These are phyloP conservation scores for Artomyces pyxidatus DNA, from an alignment of 768 basidiomycete genomes.

Conservation along the genomic window DNA sequence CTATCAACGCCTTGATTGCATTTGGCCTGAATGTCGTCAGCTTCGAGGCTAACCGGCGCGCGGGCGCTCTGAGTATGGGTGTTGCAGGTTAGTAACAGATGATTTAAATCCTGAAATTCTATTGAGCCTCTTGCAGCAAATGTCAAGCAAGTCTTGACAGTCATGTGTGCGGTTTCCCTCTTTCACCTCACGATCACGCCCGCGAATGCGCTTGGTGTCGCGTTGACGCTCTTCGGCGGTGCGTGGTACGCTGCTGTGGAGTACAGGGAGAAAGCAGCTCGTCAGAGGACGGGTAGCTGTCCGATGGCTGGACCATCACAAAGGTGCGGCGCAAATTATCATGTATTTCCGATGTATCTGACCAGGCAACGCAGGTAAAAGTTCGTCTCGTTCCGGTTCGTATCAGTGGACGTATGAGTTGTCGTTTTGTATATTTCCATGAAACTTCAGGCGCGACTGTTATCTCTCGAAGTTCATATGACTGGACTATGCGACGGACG, in stretches of 20 bases:
- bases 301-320: too few species aligned
- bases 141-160: conserved; percentile 90
- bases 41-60: conserved; percentile 92
- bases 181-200: conserved; percentile 78
- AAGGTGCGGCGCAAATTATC: too few species aligned
- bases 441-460: too few species aligned
- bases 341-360: too few species aligned
- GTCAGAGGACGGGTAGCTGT: too few species aligned
- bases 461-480: too few species aligned
- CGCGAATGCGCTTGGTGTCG: conserved; percentile 76
- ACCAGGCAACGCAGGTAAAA: too few species aligned
- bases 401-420: too few species aligned
- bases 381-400: too few species aligned
- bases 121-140: conserved; percentile 44
- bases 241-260: conserved; percentile 73
- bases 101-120: background rate
- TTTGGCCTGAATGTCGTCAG: conserved; percentile 91
- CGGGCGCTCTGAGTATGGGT: conserved; percentile 85
- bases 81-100: conserved; percentile 60
- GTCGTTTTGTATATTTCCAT: too few species aligned
- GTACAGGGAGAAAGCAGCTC: conserved; percentile 20
- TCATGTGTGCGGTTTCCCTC: conserved; percentile 73
- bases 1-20: conserved; percentile 79
- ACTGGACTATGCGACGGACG: too few species aligned
- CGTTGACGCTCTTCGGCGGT: conserved; percentile 79